phyloP scores from a whole-genome alignment of 2,329 filamentous ascomycete species.

The Sodiomyces alkalinus region DNA sequence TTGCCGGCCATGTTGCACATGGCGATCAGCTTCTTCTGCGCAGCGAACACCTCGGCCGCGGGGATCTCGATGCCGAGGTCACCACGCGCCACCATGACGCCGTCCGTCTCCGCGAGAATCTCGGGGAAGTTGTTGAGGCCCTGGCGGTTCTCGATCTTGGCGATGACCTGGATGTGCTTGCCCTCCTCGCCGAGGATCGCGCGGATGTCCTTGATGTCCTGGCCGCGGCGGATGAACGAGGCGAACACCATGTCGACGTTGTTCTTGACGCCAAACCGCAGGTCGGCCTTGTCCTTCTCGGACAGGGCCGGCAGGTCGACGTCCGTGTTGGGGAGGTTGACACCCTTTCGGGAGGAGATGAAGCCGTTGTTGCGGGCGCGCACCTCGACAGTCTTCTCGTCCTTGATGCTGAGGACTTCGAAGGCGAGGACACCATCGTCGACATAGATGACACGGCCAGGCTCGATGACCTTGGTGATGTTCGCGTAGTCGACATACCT shows the following conservation, averaged over 20 bases:
- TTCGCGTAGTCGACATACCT: conserved; percentile 99
- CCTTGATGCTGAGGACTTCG: conserved; percentile 73
- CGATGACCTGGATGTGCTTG: conserved; percentile 96
- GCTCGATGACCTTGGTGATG: conserved; percentile 93
- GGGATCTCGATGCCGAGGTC: conserved; percentile 98
- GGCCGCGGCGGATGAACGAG: conserved; percentile 88
- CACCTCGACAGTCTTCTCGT: conserved; percentile 79
- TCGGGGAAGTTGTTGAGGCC: conserved; percentile 99
- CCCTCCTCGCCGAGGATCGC: conserved; percentile 80
- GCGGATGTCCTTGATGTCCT: conserved; percentile 88
- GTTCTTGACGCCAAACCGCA: conserved; percentile 95
- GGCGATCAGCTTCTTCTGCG: conserved; percentile 99
- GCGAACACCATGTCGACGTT: conserved; percentile 98
- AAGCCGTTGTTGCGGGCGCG: conserved; percentile 92
- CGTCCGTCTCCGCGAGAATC: conserved; percentile 90
- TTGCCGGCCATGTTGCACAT: conserved; percentile 99
- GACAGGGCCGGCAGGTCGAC: conserved; percentile 95
- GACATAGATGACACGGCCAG: conserved; percentile 90
- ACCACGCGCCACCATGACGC: conserved; percentile 99
- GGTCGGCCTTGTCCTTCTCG: conserved; percentile 93
- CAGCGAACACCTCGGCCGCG: conserved; percentile 94
- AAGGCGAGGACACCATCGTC: conserved; percentile 97
- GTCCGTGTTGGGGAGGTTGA: conserved; percentile 97
- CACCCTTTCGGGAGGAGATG: conserved; percentile 98
- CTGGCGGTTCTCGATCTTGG: conserved; percentile 99